phyloP scores from a whole-genome alignment of 225 moss, liverwort and hornwort genomes.

The Marchantia polymorpha region DNA sequence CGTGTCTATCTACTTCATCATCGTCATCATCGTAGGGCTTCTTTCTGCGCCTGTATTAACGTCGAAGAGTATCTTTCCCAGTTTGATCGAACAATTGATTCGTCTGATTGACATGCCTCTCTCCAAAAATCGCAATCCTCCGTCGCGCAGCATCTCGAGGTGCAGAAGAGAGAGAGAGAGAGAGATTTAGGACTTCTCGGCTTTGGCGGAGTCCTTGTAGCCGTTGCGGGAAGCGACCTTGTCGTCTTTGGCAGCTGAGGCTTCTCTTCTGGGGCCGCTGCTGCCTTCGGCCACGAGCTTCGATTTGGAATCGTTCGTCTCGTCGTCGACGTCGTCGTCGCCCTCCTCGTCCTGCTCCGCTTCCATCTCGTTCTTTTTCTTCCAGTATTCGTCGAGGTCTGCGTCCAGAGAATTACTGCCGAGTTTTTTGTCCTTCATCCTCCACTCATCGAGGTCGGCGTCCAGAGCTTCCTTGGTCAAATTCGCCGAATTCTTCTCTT shows the following conservation, averaged over 20 bases:
- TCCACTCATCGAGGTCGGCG: constrained; percentile 89
- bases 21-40: not conserved
- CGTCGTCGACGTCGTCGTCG: constrained; percentile 13
- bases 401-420: constrained; percentile 74
- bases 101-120: too few relatives aligned
- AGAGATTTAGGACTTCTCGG: not conserved
- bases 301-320: not conserved
- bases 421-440: constrained; percentile 83
- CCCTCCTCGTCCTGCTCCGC: constrained; percentile 23
- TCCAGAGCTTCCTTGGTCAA: constrained; percentile 81
- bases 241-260: constrained; percentile 1
- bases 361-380: constrained; percentile 56
- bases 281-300: constrained; percentile 16
- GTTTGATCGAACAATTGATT: not conserved
- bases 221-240: constrained; percentile 1
- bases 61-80: not conserved
- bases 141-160: not conserved
- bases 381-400: constrained; percentile 89
- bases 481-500: constrained; percentile 29
- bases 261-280: constrained; percentile 8
- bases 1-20: not conserved
- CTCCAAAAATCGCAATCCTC: not conserved
- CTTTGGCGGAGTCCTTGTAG: constrained; percentile 2
- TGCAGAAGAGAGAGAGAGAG: too few relatives aligned
- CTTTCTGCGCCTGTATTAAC: not conserved